Percentiles rank a stretch among this genome's conserved stretches.
Evolutionary conservation across 2,329 filamentous ascomycete genomes (phyloP).

Genomic region (Davidsoniella eucalypti): DNA sequence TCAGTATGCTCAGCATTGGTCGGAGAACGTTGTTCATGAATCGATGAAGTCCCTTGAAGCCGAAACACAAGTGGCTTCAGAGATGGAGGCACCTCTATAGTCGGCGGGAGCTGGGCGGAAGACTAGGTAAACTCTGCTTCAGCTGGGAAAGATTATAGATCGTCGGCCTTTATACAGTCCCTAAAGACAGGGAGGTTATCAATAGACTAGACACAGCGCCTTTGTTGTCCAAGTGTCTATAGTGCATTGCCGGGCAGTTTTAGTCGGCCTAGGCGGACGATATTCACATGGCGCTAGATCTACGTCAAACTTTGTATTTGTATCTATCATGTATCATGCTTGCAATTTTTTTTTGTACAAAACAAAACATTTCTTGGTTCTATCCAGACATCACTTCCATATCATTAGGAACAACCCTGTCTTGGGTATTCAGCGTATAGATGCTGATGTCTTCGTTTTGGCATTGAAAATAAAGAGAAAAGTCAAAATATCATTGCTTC

Average conservation of each 20-base stretch:
- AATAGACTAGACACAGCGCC: background rate
- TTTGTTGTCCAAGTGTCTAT: background rate
- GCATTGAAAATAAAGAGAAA: too few species aligned
- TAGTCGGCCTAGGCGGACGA: too few species aligned
- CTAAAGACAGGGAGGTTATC: too few species aligned
- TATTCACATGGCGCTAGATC: background rate
- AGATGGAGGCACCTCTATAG: background rate
- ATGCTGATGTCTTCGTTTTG: background rate
- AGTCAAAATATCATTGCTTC: too few species aligned
- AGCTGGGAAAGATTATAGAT: too few species aligned
- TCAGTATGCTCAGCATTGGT: slow-evolving; percentile 31
- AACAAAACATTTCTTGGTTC: background rate
- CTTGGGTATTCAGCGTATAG: background rate
- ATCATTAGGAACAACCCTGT: background rate
- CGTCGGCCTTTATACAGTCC: too few species aligned
- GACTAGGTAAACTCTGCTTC: too few species aligned
- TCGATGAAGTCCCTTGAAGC: slow-evolving; percentile 18
- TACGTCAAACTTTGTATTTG: slow-evolving; percentile 12
- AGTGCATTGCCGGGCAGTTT: background rate
- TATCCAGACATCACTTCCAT: background rate
- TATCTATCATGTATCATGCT: slow-evolving; percentile 13
- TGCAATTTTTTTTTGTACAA: slow-evolving; percentile 3
- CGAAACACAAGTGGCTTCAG: slow-evolving; percentile 8
- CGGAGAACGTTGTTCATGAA: slow-evolving; percentile 36
- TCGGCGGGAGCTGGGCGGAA: too few species aligned